Evolutionary conservation across 176 grass and related monocot species (phyloP).

Genomic region (Tillandsia leiboldiana): DNA sequence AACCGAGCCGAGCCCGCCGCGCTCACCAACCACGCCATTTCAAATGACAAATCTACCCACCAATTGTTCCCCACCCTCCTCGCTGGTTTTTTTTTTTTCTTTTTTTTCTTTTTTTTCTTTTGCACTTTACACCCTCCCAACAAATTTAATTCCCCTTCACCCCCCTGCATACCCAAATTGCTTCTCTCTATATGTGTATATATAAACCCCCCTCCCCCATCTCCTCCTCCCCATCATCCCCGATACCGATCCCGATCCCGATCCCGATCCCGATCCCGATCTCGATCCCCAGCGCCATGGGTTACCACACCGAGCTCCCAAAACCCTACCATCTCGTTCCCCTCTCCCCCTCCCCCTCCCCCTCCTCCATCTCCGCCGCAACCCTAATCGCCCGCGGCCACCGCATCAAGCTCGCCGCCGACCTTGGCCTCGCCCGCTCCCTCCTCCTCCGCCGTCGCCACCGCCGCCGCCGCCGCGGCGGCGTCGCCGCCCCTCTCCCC

Average conservation of each 20-base stretch:
- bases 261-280: neutral
- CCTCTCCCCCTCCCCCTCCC: neutral
- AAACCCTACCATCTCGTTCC: neutral
- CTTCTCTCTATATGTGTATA: too few relatives aligned
- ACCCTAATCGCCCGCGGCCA: constrained; percentile 14
- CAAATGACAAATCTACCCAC: too few relatives aligned
- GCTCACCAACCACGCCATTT: too few relatives aligned
- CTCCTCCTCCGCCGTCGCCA: constrained; percentile 41
- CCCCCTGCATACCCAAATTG: too few relatives aligned
- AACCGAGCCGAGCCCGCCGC: too few relatives aligned
- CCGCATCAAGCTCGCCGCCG: constrained; percentile 58
- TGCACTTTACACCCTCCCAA: too few relatives aligned
- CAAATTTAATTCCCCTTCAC: too few relatives aligned
- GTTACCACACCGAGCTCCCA: neutral
- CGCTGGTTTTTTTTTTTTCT: too few relatives aligned
- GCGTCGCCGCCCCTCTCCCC: constrained; percentile 29
- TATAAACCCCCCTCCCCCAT: too few relatives aligned
- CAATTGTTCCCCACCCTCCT: too few relatives aligned
- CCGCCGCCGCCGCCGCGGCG: constrained; percentile 33
- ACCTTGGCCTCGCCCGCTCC: constrained; percentile 49
- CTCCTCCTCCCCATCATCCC: too few relatives aligned
- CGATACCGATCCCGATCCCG: neutral
- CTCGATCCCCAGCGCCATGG: neutral
- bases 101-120: too few relatives aligned
- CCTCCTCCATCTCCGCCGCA: neutral